A percentile compares a stretch with the other conserved stretches of the same genome.
These are phyloP conservation scores for Hyphopichia buzzinii DNA, from an alignment of 1,139 yeast species.

Conservation along the genomic window DNA sequence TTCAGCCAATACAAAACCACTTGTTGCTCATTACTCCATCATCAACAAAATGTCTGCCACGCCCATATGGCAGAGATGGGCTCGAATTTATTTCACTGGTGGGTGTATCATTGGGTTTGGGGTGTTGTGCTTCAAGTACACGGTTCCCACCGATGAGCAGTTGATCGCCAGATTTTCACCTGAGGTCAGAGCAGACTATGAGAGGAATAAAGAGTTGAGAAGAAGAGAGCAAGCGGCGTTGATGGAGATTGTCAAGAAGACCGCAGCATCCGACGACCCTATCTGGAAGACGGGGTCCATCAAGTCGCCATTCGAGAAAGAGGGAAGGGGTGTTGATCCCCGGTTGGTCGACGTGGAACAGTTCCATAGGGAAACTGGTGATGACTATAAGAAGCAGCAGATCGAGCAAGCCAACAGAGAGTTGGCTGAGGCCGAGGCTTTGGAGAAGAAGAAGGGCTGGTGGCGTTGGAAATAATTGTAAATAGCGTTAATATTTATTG, in stretches of 20 bases:
- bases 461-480: conserved; percentile 20
- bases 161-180: conserved; percentile 75
- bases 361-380: conserved; percentile 49
- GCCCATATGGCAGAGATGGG: conserved; percentile 55
- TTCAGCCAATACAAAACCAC: too few species aligned
- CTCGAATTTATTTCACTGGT: conserved; percentile 52
- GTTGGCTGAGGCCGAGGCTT: conserved; percentile 39
- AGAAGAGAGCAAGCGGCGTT: conserved; percentile 64
- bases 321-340: conserved; percentile 31
- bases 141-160: conserved; percentile 84
- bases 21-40: not conserved
- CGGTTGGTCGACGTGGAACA: conserved; percentile 48
- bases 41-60: conserved; percentile 1
- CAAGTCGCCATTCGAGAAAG: conserved; percentile 59
- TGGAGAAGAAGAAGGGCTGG: conserved; percentile 30
- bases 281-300: conserved; percentile 78
- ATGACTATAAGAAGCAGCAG: conserved; percentile 43
- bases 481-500: too few species aligned
- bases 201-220: conserved; percentile 60
- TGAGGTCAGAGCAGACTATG: conserved; percentile 75
- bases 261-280: conserved; percentile 67
- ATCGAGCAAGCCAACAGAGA: conserved; percentile 45
- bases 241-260: conserved; percentile 61
- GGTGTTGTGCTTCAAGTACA: conserved; percentile 59
- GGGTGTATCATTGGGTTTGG: conserved; percentile 72